Base-by-base conservation (phyloP, 257 asterid genomes). In the Penstemon davidsonii region DNA sequence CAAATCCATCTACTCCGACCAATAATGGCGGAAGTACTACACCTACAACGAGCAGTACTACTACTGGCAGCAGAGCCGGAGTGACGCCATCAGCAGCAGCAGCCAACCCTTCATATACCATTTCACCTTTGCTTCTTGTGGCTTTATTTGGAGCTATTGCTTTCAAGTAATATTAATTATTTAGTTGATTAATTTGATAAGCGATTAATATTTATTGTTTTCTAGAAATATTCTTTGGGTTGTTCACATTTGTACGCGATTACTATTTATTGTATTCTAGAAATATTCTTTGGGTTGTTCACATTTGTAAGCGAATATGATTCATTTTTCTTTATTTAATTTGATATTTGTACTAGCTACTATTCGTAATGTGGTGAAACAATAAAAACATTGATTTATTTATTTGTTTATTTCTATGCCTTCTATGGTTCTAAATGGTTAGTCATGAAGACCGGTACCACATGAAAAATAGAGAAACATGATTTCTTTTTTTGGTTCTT, bases 111-210 rank as follows among this genome's bases (percentile, higher is more conserved):
- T 46, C 33, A 25, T 25, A 25, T 25, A 25, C 1, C 33, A 25
- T 25, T 25, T 81, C 88, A 6, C 76, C 79, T 37, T 10, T 80
- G 76, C 72, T 67, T 62, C 57, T 78, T 4, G 12, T 80, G 64
- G 73, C 72, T 61, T 57, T 76, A 47, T 49, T 80, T 39, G 84
- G 72, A 64, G 84, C 80, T 68, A 40, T 76, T 47, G 81, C 77
- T 25, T 71, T 80, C 60, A 78, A 68, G 60, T 76, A 47, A 67
- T 80, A 56, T n/a, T 80, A 79, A n/a, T 25, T 25, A 25, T 25
- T 25, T 25, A 25, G 33, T 55, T 3, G 25, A 38, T 33, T 8
- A 44, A 58, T 62, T 63, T n/a, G n/a, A 19, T 41, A 12, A 18
- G 39, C 7, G 15, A 53, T 18, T 0, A 52, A 10, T 51, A 43